Conservation (phyloP, 2,329 filamentous ascomycete species). For the Rhynchosporium secalis region DNA sequence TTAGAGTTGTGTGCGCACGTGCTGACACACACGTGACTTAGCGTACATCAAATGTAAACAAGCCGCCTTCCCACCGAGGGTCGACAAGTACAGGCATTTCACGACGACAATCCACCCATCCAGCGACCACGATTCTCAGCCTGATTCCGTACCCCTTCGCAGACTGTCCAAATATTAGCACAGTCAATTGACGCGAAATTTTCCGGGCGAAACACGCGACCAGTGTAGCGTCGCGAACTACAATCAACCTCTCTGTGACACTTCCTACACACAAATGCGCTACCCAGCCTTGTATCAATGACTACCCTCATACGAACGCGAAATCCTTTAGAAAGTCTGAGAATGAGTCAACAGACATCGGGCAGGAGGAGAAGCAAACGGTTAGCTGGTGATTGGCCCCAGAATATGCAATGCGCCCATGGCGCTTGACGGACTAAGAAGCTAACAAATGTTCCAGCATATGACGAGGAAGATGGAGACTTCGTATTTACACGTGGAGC, state of each 20-base stretch:
- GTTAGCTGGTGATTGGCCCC: conserved; percentile 54
- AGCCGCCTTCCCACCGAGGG: conserved; percentile 19
- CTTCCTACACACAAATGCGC: conserved; percentile 35
- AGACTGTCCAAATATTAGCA: background rate
- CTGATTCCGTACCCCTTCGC: conserved; percentile 13
- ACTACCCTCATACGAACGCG: conserved; percentile 67
- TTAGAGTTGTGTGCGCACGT: background rate
- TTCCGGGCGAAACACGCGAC: conserved; percentile 23
- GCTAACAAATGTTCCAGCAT: conserved; percentile 42
- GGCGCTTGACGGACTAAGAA: background rate
- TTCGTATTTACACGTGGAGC: conserved; percentile 72
- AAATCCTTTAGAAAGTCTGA: conserved; percentile 65
- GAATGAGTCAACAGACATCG: conserved; percentile 62
- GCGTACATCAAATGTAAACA: conserved; percentile 30
- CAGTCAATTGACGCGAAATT: conserved; percentile 34
- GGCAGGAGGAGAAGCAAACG: conserved; percentile 62
- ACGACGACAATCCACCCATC: conserved; percentile 20
- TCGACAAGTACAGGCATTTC: conserved; percentile 25
- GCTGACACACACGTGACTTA: conserved; percentile 18
- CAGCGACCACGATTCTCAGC: conserved; percentile 10
- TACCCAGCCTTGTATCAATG: conserved; percentile 53
- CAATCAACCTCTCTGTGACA: conserved; percentile 14
- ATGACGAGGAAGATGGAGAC: conserved; percentile 75
- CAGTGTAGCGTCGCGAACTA: conserved; percentile 16
- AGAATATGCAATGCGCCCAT: conserved; percentile 17